Base-by-base conservation (phyloP, 2,329 filamentous ascomycete genomes). In the Fonsecaea erecta region DNA sequence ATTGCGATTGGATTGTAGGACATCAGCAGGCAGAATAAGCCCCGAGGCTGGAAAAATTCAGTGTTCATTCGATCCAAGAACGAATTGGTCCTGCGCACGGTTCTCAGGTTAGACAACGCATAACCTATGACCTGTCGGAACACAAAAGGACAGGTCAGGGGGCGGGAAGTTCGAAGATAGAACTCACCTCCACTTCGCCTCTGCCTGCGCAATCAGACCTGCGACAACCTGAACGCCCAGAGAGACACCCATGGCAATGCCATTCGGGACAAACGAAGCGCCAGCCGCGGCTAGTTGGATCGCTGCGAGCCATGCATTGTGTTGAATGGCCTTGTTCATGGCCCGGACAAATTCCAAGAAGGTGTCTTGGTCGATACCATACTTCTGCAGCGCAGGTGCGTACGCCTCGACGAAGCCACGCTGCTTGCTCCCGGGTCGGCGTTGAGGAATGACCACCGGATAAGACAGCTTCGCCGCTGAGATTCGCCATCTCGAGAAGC, bases 21-120 rank as follows among this genome's bases (percentile, higher is more conserved):
- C 75, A 87, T 80, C 24, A 88, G 76, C 14, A 85, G 75, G 62
- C 79, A 81, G 73, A 82, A 84, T 0, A 88, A 77, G 0, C 85
- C 85, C 1, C 79, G 80, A 0, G 86, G 85, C 48, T 77, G 79
- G 72, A 88, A 88, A 65, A 86, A 81, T 7, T 83, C 77, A 6
- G 80, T 76, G 69, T 88, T 88, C 69, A 86, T 78, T 30, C 76
- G 75, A 67, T 86, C 80, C 8, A 88, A 78, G 71, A 85, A 88
- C 0, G 72, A 75, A 68, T 86, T 87, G 0, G 82, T 80, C 52
- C 78, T 75, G 65, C 75, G 74, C 18, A 35, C 46, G 53, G 18
- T 28, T 59, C 34, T 56, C 28, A 21, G 12, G 40, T 21, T 4
- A 28, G 40, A 7, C 21, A 16, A 14, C 56, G 21, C 16, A 59